Percentiles rank a stretch among this genome's conserved stretches.
phyloP scores from a whole-genome alignment of 1,284 basidiomycete genomes.

The Ceratorhiza oryzae-sativae region DNA sequence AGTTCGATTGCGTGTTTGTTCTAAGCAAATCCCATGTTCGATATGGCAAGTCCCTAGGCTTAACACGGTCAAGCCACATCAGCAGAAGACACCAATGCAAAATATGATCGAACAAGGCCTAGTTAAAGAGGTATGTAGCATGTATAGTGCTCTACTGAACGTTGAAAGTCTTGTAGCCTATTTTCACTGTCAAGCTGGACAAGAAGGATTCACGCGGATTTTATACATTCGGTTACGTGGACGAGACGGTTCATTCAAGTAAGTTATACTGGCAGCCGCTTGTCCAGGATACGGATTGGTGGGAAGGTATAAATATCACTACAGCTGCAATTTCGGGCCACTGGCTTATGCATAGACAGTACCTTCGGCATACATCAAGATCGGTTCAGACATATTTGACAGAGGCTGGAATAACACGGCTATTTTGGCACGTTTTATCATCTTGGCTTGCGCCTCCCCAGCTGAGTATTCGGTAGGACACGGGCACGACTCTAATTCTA shows the following conservation, averaged over 20 bases:
- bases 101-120: conserved; percentile 42
- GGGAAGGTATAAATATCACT: conserved; percentile 27
- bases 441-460: not conserved
- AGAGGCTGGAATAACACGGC: conserved; percentile 34
- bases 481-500: conserved; percentile 41
- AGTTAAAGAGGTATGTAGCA: conserved; percentile 16
- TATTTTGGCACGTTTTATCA: not conserved
- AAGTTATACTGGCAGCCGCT: conserved; percentile 33
- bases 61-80: conserved; percentile 39
- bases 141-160: not conserved
- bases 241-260: conserved; percentile 16
- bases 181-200: conserved; percentile 42
- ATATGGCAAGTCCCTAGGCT: conserved; percentile 15
- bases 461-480: conserved; percentile 17
- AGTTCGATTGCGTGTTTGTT: not conserved
- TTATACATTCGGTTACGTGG: conserved; percentile 42
- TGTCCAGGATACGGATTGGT: conserved; percentile 15
- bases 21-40: not conserved
- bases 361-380: conserved; percentile 26
- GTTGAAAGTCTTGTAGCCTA: conserved; percentile 22
- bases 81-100: conserved; percentile 41
- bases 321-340: too few species aligned
- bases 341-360: too few species aligned
- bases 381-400: conserved; percentile 27
- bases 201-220: conserved; percentile 41